phyloP scores from a whole-genome alignment of 148 eudicot genomes.

The Chenopodium quinoa region DNA sequence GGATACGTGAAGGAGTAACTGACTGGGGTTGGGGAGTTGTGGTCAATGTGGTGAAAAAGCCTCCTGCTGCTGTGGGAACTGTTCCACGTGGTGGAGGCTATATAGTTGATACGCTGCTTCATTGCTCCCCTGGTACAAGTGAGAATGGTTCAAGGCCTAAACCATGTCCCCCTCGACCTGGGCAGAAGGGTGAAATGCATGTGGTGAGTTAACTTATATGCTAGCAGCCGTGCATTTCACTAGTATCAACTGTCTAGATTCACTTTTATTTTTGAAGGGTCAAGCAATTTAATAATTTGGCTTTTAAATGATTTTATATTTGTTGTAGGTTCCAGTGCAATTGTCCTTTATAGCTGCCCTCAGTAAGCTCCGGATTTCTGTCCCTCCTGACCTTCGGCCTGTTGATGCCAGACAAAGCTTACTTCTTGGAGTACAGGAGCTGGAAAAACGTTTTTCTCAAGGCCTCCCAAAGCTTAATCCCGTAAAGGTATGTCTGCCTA shows the following conservation, averaged over 20 bases:
- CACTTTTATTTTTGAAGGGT: conserved; percentile 5
- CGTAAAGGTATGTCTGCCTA: conserved; percentile 55
- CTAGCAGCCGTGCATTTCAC: not conserved
- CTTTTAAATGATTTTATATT: conserved; percentile 8
- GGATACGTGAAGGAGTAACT: conserved; percentile 79
- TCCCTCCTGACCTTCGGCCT: conserved; percentile 92
- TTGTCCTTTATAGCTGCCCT: conserved; percentile 75
- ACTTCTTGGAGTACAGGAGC: conserved; percentile 83
- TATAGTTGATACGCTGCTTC: conserved; percentile 90
- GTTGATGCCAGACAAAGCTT: conserved; percentile 79
- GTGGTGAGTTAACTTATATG: conserved; percentile 61
- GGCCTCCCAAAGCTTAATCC: conserved; percentile 98
- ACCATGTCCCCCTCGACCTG: conserved; percentile 95
- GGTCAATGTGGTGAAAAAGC: conserved; percentile 87
- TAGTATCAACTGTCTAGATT: not conserved
- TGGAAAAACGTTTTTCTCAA: conserved; percentile 82
- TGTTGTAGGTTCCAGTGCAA: conserved; percentile 83
- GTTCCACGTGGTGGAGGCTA: conserved; percentile 67
- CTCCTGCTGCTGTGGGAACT: conserved; percentile 51
- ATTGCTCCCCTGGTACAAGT: conserved; percentile 80
- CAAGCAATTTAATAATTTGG: conserved; percentile 7
- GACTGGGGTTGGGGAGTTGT: conserved; percentile 99
- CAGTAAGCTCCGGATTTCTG: conserved; percentile 72
- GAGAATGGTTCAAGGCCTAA: conserved; percentile 90
- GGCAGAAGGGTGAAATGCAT: conserved; percentile 99